Evolutionary conservation across 2,329 filamentous ascomycete genomes (phyloP).

Genomic region (Colletotrichum sp.): DNA sequence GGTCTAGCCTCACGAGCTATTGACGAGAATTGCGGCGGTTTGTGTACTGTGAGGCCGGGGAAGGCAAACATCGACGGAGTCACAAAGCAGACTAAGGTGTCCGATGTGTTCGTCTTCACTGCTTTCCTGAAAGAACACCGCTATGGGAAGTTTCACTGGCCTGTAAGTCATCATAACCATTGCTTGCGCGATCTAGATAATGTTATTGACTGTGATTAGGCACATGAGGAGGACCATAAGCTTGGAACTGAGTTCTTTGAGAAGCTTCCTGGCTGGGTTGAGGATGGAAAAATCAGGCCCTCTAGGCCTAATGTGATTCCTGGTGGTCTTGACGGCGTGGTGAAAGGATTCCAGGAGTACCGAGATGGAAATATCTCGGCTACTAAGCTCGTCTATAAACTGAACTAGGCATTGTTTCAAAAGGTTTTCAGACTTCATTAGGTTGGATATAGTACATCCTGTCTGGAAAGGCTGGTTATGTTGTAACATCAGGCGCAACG

Average conservation of each 20-base stretch:
- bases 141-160: slow-evolving; percentile 39
- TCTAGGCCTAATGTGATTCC: slow-evolving; percentile 28
- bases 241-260: slow-evolving; percentile 41
- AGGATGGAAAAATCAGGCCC: slow-evolving; percentile 34
- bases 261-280: slow-evolving; percentile 37
- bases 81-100: slow-evolving; percentile 34
- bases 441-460: background rate
- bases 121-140: slow-evolving; percentile 43
- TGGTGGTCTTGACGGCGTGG: slow-evolving; percentile 35
- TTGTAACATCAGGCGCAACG: background rate
- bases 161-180: slow-evolving; percentile 40
- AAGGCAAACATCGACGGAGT: slow-evolving; percentile 43
- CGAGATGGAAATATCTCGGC: slow-evolving; percentile 41
- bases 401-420: background rate
- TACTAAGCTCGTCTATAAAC: slow-evolving; percentile 42
- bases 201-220: slow-evolving; percentile 22
- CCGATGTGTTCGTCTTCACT: slow-evolving; percentile 46
- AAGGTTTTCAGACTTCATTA: background rate
- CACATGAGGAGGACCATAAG: slow-evolving; percentile 38
- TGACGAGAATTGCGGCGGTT: slow-evolving; percentile 26
- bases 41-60: slow-evolving; percentile 47
- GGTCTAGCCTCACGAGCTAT: slow-evolving; percentile 34
- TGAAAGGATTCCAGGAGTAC: slow-evolving; percentile 40
- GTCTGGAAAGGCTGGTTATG: background rate
- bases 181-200: background rate